Evolutionary conservation across 805 yeast genomes (phyloP).

Genomic region (Starmerella roubikii): DNA sequence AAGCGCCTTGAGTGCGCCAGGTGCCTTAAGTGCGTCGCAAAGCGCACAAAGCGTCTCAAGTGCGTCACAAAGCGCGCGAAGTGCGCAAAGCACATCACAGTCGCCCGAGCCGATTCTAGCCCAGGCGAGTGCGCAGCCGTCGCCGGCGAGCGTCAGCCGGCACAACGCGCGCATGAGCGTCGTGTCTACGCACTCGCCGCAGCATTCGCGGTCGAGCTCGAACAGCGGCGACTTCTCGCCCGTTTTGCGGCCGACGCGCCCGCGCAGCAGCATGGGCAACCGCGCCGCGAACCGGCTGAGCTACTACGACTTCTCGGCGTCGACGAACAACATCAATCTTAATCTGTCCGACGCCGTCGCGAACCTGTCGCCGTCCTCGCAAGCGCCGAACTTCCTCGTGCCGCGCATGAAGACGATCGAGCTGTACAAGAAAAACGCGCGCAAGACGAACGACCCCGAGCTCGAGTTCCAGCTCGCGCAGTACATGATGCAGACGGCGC

Average conservation of each 20-base stretch:
- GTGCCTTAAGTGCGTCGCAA: too few species aligned
- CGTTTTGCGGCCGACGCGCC: neutral
- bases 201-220: neutral
- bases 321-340: constrained; percentile 1
- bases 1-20: too few species aligned
- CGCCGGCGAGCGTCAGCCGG: too few species aligned
- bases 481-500: constrained; percentile 74
- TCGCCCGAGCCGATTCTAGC: too few species aligned
- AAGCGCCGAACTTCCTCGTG: constrained; percentile 30
- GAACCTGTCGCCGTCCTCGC: neutral
- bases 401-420: constrained; percentile 78
- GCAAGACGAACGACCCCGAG: constrained; percentile 69
- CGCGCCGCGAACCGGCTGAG: constrained; percentile 8
- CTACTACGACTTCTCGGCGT: constrained; percentile 10
- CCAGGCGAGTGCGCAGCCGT: too few species aligned
- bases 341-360: constrained; percentile 5
- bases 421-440: constrained; percentile 73
- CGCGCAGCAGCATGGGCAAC: neutral
- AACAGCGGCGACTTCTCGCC: constrained; percentile 1
- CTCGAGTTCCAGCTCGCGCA: constrained; percentile 86
- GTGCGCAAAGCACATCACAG: too few species aligned
- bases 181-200: neutral
- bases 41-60: too few species aligned
- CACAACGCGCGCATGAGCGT: neutral
- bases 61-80: too few species aligned